Conservation (phyloP, 2,329 filamentous ascomycete genomes). For the Epichloe coenophiala region DNA sequence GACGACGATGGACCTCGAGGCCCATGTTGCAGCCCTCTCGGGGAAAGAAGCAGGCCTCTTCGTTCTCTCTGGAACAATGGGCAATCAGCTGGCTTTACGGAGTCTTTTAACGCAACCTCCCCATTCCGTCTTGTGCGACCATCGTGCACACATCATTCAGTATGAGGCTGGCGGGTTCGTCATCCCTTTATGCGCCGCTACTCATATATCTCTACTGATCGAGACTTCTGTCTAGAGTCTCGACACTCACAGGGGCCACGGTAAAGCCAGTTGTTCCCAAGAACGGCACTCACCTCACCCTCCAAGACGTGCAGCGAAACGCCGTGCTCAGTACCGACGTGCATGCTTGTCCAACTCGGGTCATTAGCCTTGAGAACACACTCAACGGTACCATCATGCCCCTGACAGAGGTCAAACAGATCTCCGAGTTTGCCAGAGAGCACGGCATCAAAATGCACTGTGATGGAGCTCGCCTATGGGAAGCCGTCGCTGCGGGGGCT, state of each 20-base stretch:
- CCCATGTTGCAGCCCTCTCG: conserved; percentile 57
- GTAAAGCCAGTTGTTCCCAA: conserved; percentile 51
- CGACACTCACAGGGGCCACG: conserved; percentile 57
- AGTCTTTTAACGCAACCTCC: conserved; percentile 69
- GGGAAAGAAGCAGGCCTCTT: conserved; percentile 67
- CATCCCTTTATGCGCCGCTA: neutral
- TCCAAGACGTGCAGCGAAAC: conserved; percentile 60
- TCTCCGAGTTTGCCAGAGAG: conserved; percentile 53
- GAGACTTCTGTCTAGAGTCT: conserved; percentile 39
- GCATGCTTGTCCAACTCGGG: conserved; percentile 64
- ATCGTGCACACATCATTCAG: conserved; percentile 62
- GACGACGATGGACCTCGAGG: conserved; percentile 64
- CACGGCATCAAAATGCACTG: conserved; percentile 57
- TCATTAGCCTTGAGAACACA: conserved; percentile 80
- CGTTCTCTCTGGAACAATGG: conserved; percentile 86
- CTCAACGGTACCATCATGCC: conserved; percentile 69
- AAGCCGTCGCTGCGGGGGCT: conserved; percentile 59
- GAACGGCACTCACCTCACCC: conserved; percentile 61
- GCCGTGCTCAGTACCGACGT: conserved; percentile 55
- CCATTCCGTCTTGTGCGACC: conserved; percentile 66
- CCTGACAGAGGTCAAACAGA: conserved; percentile 53
- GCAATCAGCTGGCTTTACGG: conserved; percentile 75
- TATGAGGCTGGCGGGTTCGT: conserved; percentile 49
- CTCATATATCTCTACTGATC: neutral
- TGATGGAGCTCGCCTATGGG: conserved; percentile 72